These are phyloP conservation scores for Cronartium quercuum DNA, from an alignment of 1,284 basidiomycete genomes.

Conservation along the genomic window DNA sequence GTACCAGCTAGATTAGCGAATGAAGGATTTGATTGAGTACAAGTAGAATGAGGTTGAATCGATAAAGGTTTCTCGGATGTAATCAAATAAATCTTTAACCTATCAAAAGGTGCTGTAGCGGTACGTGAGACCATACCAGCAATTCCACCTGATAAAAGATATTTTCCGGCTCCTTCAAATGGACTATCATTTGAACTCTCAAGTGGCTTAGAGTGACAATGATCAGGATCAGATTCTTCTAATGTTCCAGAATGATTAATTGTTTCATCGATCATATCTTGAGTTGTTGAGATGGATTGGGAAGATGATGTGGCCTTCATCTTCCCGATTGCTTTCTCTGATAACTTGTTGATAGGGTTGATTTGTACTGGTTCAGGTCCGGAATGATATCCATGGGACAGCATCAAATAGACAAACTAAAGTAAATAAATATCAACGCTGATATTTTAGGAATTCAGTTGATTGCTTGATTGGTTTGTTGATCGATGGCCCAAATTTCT, in stretches of 20 bases:
- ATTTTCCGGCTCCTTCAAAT: conserved; percentile 47
- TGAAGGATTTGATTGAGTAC: conserved; percentile 19
- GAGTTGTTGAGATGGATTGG: conserved; percentile 42
- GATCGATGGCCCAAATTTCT: no score
- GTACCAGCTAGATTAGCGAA: conserved; percentile 41
- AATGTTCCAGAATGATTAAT: not conserved
- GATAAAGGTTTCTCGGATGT: conserved; percentile 56
- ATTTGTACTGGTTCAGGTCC: no score
- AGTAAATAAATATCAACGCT: no score
- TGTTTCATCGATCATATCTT: not conserved
- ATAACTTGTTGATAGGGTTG: not conserved
- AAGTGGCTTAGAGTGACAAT: not conserved
- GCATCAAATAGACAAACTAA: no score
- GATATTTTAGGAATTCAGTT: no score
- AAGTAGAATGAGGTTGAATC: conserved; percentile 51
- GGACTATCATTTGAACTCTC: not conserved
- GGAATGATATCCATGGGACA: no score
- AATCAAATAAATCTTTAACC: conserved; percentile 93
- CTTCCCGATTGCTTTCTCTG: conserved; percentile 41
- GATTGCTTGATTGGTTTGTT: no score
- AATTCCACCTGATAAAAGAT: conserved; percentile 47
- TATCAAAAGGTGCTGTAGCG: conserved; percentile 95
- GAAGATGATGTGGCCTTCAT: conserved; percentile 45
- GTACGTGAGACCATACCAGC: conserved; percentile 71
- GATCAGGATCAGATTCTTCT: not conserved